Percentiles rank a stretch among this genome's conserved stretches.
Evolutionary conservation across 805 yeast genomes (phyloP).

Genomic region (Scheffersomyces amazonensis): DNA sequence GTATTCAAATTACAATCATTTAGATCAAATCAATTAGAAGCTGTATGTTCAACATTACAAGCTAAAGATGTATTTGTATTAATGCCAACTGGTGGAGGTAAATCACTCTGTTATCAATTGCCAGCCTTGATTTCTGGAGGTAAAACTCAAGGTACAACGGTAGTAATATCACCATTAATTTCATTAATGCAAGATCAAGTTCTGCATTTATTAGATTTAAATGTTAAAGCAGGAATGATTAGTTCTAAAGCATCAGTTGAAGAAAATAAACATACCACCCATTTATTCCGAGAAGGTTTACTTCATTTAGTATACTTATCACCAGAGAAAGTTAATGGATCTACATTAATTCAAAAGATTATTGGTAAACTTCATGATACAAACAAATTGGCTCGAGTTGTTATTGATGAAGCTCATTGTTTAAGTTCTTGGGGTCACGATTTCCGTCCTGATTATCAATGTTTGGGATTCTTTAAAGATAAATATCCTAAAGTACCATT

Average conservation of each 20-base stretch:
- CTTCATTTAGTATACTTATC: slow-evolving; percentile 81
- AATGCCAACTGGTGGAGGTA: slow-evolving; percentile 99
- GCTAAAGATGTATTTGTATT: slow-evolving; percentile 90
- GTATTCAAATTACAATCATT: slow-evolving; percentile 66
- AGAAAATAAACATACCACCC: slow-evolving; percentile 62
- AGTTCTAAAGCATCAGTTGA: slow-evolving; percentile 68
- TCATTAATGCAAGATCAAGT: slow-evolving; percentile 98
- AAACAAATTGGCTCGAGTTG: slow-evolving; percentile 71
- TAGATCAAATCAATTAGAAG: slow-evolving; percentile 82
- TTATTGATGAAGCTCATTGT: slow-evolving; percentile 97
- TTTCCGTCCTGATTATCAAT: slow-evolving; percentile 93
- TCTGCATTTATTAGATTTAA: slow-evolving; percentile 63
- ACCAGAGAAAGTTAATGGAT: slow-evolving; percentile 89
- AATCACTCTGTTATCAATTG: slow-evolving; percentile 90
- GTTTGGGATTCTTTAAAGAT: slow-evolving; percentile 66
- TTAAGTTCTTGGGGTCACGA: slow-evolving; percentile 99
- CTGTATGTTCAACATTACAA: slow-evolving; percentile 68
- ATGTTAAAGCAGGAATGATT: slow-evolving; percentile 83
- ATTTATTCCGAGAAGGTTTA: slow-evolving; percentile 60
- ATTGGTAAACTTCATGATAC: slow-evolving; percentile 55
- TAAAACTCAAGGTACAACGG: slow-evolving; percentile 74
- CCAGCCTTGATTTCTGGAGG: slow-evolving; percentile 92
- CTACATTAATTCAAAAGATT: slow-evolving; percentile 62
- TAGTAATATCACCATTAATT: slow-evolving; percentile 91
- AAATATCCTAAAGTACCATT: slow-evolving; percentile 80